Base-by-base conservation (phyloP, 2,329 filamentous ascomycete species). In the Hymenoscyphus linearis region DNA sequence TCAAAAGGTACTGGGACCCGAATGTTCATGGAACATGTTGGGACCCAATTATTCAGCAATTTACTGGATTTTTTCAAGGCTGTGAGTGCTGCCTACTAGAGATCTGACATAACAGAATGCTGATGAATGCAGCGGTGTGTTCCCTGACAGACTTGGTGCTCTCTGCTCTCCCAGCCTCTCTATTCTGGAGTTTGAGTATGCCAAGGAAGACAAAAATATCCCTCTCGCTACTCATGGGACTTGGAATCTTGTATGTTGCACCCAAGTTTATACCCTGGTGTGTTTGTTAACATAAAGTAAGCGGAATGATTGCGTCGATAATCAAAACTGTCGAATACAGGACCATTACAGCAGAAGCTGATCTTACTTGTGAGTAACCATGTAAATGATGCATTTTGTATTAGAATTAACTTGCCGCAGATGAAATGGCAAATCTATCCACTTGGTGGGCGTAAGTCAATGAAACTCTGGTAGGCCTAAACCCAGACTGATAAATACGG, bases 51-150 rank as follows among this genome's bases (percentile, higher is more conserved):
- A 34, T 57, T 34, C 55, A 57, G 35, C 27, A 57, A 40, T 37
- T 40, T 36, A 40, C 55, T 3, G 55, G 55, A 25, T 57, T 37
- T 25, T 57, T 57, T 26, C 55, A 57, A 57, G 55, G 31, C 35
- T 57, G 55, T 57, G 37, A 40, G 55, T 47, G 14, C 14, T 5
- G 14, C 18, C 16, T 47, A 13, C 6, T 22, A 16, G 6, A 16
- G 14, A n/a, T 47, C 13, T 16, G 14, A 16, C 6, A 22, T 16
- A 16, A 13, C 6, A 47, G 6, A 7, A 5, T 5, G 16, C 18
- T 16, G 14, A 47, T 16, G 18, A 5, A 16, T 10, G 6, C 40
- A 47, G 40, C 40, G 7, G 14, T 47, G 10, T 47, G 40, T 5
- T 16, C 40, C 18, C 18, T 47, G 40, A 22, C 18, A 16, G 40